These are phyloP conservation scores for Boletus rufocinnamomeus DNA, from an alignment of 768 basidiomycete genomes.

Conservation along the genomic window DNA sequence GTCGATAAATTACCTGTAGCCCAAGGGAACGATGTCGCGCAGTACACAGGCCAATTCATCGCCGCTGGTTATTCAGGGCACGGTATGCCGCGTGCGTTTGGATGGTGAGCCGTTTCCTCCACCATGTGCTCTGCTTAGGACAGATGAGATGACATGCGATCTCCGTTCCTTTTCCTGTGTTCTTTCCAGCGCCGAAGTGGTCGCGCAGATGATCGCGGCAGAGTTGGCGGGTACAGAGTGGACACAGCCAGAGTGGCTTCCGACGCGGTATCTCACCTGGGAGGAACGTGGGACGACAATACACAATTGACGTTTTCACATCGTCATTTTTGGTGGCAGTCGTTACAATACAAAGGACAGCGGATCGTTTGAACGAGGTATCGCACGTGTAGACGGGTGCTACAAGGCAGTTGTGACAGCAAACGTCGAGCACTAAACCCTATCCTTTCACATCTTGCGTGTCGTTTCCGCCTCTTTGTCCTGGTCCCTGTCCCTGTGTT, in stretches of 20 bases:
- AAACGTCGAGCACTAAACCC: background rate
- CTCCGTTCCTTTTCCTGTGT: background rate
- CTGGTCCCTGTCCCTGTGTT: background rate
- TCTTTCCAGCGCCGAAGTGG: slow-evolving; percentile 54
- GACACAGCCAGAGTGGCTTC: slow-evolving; percentile 63
- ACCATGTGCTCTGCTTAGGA: background rate
- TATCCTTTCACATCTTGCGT: background rate
- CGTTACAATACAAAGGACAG: background rate
- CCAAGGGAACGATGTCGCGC: slow-evolving; percentile 20
- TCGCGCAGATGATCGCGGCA: slow-evolving; percentile 58
- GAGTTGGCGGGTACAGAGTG: slow-evolving; percentile 48
- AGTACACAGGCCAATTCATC: slow-evolving; percentile 63
- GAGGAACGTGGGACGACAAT: slow-evolving; percentile 4
- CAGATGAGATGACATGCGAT: background rate
- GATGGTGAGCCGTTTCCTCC: slow-evolving; percentile 42
- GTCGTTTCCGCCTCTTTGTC: background rate
- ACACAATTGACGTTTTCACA: background rate
- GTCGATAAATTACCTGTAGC: slow-evolving; percentile 38
- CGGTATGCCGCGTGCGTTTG: slow-evolving; percentile 77
- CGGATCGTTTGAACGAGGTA: background rate
- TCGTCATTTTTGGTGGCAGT: background rate
- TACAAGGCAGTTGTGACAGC: background rate
- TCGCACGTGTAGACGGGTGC: background rate
- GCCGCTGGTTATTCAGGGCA: slow-evolving; percentile 76
- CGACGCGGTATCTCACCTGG: slow-evolving; percentile 51